These are phyloP conservation scores for Penicillium verhagenii DNA, from an alignment of 495 filamentous ascomycete genomes.

Conservation along the genomic window DNA sequence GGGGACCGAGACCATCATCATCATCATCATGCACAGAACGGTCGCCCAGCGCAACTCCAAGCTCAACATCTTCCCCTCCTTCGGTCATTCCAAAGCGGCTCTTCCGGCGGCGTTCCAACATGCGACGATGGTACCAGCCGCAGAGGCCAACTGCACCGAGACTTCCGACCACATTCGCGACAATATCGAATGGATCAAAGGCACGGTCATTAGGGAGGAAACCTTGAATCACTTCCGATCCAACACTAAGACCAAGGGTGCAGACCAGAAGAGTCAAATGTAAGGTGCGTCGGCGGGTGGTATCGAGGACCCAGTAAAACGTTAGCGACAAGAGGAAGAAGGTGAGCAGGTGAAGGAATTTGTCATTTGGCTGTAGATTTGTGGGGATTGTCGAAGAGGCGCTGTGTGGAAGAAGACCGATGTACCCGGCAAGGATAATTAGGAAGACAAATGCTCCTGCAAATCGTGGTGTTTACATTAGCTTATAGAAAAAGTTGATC, in stretches of 20 bases:
- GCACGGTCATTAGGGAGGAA: slow-evolving; percentile 74
- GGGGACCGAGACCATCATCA: slow-evolving; percentile 55
- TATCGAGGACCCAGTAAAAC: slow-evolving; percentile 98
- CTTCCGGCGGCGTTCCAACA: slow-evolving; percentile 84
- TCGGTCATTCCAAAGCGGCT: slow-evolving; percentile 68
- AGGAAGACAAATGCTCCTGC: slow-evolving; percentile 72
- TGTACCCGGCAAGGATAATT: slow-evolving; percentile 71
- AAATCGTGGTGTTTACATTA: slow-evolving; percentile 9
- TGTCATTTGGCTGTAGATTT: slow-evolving; percentile 76
- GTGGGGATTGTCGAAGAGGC: slow-evolving; percentile 63
- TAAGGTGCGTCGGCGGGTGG: slow-evolving; percentile 75
- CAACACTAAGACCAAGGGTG: slow-evolving; percentile 70
- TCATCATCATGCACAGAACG: slow-evolving; percentile 49
- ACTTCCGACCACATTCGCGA: slow-evolving; percentile 85
- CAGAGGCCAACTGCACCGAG: slow-evolving; percentile 67
- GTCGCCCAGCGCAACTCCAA: slow-evolving; percentile 49
- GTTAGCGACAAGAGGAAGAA: slow-evolving; percentile 84
- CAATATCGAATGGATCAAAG: slow-evolving; percentile 83
- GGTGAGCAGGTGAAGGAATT: slow-evolving; percentile 81
- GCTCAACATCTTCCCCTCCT: slow-evolving; percentile 53
- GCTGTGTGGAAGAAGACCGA: slow-evolving; percentile 64
- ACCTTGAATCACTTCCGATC: slow-evolving; percentile 82
- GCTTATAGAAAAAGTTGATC: slow-evolving; percentile 5
- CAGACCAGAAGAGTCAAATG: slow-evolving; percentile 82
- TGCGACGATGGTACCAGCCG: slow-evolving; percentile 89